A percentile compares a stretch with the other conserved stretches of the same genome.
Evolutionary conservation across 1,284 basidiomycete species (phyloP).

Genomic region (Xanthoconium separans): DNA sequence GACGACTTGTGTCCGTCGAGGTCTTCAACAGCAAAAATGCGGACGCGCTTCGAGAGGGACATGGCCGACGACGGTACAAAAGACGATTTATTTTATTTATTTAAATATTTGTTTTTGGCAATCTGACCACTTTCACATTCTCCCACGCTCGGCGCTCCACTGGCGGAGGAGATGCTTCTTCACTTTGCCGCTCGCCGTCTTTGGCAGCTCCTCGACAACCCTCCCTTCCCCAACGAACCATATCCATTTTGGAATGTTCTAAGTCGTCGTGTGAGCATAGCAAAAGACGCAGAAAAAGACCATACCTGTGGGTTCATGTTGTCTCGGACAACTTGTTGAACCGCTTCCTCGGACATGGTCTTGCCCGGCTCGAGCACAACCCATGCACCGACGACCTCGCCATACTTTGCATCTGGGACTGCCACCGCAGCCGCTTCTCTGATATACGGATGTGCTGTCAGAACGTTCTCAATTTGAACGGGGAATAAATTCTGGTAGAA

Average conservation of each 20-base stretch:
- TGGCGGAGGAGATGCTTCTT: constrained; percentile 70
- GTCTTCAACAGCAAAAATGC: constrained; percentile 73
- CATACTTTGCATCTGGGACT: constrained; percentile 69
- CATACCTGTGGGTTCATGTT: constrained; percentile 75
- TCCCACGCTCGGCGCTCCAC: constrained; percentile 35
- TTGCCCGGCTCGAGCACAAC: constrained; percentile 51
- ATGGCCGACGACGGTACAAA: constrained; percentile 20
- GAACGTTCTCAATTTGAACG: constrained; percentile 79
- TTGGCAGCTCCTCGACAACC: constrained; percentile 50
- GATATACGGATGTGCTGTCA: constrained; percentile 62
- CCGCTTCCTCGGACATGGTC: constrained; percentile 47
- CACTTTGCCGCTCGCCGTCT: constrained; percentile 87
- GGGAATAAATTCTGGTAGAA: constrained; percentile 72
- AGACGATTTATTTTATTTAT: too few species aligned
- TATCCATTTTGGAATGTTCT: constrained; percentile 80
- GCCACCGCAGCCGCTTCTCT: constrained; percentile 74
- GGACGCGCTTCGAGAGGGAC: constrained; percentile 61
- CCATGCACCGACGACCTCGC: constrained; percentile 81
- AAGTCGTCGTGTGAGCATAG: constrained; percentile 4
- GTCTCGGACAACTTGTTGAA: constrained; percentile 51
- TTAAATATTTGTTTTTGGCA: not conserved
- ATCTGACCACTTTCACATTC: constrained; percentile 16
- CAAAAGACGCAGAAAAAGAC: not conserved
- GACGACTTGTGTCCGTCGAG: constrained; percentile 56
- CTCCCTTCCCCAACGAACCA: constrained; percentile 78